Evolutionary conservation across 352 stramenopile species (phyloP).

Genomic region (Phytophthora cactorum): DNA sequence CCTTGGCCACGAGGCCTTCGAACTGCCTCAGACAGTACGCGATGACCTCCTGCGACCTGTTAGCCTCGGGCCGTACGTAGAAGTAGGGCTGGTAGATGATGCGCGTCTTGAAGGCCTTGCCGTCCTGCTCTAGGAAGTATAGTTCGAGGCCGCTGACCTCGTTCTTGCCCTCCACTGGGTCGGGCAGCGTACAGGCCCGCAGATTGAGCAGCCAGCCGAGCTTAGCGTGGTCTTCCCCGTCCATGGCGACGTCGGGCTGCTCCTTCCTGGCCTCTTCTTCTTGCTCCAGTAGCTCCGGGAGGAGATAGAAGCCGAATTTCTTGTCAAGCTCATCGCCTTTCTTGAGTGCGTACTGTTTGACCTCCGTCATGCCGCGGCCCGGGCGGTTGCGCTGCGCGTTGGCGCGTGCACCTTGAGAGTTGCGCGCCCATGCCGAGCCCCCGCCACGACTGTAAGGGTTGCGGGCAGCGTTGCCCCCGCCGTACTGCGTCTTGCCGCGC

Average conservation of each 20-base stretch:
- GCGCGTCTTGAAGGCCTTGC: constrained; percentile 95
- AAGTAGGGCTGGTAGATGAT: constrained; percentile 98
- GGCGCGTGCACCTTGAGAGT: constrained; percentile 73
- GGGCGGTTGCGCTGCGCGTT: constrained; percentile 49
- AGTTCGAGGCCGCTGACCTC: constrained; percentile 94
- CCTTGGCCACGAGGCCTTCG: constrained; percentile 83
- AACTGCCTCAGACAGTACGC: constrained; percentile 87
- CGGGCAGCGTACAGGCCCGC: constrained; percentile 60
- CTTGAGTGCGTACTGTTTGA: constrained; percentile 60
- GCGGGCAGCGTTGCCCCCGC: constrained; percentile 22
- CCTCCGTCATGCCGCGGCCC: constrained; percentile 62
- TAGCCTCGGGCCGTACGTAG: constrained; percentile 87
- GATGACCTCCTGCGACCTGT: constrained; percentile 74
- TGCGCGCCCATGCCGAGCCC: constrained; percentile 71
- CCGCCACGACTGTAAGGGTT: constrained; percentile 53
- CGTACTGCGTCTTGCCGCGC: constrained; percentile 25
- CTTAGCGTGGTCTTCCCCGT: constrained; percentile 28
- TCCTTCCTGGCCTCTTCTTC: constrained; percentile 45
- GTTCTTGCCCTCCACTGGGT: constrained; percentile 61
- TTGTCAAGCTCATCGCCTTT: constrained; percentile 75
- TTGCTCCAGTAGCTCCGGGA: constrained; percentile 64
- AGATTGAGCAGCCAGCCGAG: constrained; percentile 83
- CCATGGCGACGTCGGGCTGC: background rate
- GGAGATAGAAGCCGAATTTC: constrained; percentile 71
- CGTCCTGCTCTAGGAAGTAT: constrained; percentile 96